phyloP scores from a whole-genome alignment of 805 yeast genomes.

The Dipodascus albidus region DNA sequence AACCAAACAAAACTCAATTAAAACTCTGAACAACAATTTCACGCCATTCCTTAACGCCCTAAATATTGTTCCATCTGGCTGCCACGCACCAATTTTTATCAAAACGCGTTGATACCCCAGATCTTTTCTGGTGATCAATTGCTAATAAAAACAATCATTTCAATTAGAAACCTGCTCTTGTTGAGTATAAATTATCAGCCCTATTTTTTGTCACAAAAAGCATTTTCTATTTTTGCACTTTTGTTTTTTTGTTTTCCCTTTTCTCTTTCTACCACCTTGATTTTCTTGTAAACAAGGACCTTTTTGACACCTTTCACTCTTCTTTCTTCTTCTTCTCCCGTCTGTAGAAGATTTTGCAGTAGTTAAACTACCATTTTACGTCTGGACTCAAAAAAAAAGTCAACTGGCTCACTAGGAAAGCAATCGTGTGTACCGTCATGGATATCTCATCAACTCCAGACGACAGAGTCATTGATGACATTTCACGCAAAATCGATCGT shows the following conservation, averaged over 20 bases:
- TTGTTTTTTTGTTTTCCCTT: conserved; percentile 41
- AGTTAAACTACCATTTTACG: no score
- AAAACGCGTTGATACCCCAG: no score
- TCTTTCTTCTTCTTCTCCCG: background rate
- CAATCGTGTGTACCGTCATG: conserved; percentile 4
- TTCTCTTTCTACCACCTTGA: conserved; percentile 36
- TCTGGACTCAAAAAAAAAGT: no score
- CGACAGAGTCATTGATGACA: conserved; percentile 46
- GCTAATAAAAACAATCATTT: no score
- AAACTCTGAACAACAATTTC: no score
- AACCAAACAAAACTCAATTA: no score
- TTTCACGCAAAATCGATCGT: conserved; percentile 74
- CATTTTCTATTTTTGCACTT: conserved; percentile 16
- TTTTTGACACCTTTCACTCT: background rate
- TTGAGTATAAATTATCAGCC: background rate
- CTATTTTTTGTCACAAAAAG: background rate
- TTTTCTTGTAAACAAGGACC: background rate
- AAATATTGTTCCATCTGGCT: no score
- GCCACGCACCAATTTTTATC: no score
- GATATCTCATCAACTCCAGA: conserved; percentile 10
- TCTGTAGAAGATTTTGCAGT: no score
- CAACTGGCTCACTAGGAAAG: no score
- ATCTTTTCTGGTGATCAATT: no score
- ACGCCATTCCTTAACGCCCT: no score
- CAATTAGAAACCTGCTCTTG: background rate